phyloP scores from a whole-genome alignment of 1,284 basidiomycete genomes.

The Malassezia psittaci region DNA sequence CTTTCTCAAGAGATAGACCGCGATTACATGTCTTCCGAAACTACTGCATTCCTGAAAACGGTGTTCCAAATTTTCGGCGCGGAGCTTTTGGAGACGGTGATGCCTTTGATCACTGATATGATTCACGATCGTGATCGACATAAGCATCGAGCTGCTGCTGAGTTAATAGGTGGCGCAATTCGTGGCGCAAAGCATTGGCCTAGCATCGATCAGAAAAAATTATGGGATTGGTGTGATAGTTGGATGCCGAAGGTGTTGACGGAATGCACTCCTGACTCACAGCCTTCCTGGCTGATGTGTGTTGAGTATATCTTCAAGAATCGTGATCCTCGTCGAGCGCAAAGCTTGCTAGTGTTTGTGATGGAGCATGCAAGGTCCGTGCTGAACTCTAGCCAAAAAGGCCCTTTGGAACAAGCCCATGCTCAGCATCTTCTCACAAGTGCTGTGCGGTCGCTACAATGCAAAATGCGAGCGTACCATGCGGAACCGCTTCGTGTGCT shows the following conservation, averaged over 20 bases:
- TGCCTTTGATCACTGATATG: conserved; percentile 55
- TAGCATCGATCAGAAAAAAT: conserved; percentile 53
- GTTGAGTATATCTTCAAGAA: conserved; percentile 56
- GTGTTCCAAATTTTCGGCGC: conserved; percentile 55
- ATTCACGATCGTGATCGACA: conserved; percentile 65
- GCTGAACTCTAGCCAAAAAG: conserved; percentile 3
- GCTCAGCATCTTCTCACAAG: conserved; percentile 54
- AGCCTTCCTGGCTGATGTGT: conserved; percentile 49
- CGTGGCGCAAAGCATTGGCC: conserved; percentile 86
- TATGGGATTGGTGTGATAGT: conserved; percentile 74
- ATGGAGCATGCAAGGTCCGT: conserved; percentile 22
- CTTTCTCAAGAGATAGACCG: conserved; percentile 40
- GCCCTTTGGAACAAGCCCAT: conserved; percentile 13
- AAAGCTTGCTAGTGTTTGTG: conserved; percentile 61
- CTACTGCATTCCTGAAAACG: conserved; percentile 52
- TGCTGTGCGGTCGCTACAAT: conserved; percentile 26
- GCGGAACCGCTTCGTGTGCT: conserved; percentile 31
- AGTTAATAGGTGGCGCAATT: conserved; percentile 65
- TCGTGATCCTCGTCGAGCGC: conserved; percentile 74
- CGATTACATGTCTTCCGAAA: conserved; percentile 42
- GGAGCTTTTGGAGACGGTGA: conserved; percentile 49
- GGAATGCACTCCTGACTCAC: conserved; percentile 51
- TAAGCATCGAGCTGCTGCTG: conserved; percentile 80
- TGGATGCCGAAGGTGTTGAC: conserved; percentile 63
- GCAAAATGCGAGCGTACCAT: conserved; percentile 26